Base-by-base conservation (phyloP, 2,329 filamentous ascomycete genomes). In the Phialocephala sp. region DNA sequence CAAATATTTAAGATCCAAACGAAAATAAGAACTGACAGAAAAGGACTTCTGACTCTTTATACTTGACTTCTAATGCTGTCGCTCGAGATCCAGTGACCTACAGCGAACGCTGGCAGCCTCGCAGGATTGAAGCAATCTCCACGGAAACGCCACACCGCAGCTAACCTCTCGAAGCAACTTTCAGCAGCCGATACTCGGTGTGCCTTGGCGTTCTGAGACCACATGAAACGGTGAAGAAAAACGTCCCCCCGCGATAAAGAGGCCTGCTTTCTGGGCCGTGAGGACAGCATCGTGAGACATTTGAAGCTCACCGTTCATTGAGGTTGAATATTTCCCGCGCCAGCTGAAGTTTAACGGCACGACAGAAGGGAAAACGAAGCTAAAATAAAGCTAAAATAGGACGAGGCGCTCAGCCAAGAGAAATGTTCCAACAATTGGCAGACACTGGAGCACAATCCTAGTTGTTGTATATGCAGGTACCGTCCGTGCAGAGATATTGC, bases 201-300 rank as follows among this genome's bases (percentile, higher is more conserved):
- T 60, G 62, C 50, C 24, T 47, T 64, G 62, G 57, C 62, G 62
- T 60, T 60, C 2, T 32, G 18, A 50, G 47, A 50, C 62, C 37
- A 60, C 58, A 55, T 64, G 39, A 56, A 22, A 57, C 57, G 36
- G 57, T n/a, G 24, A 5, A 39, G 15, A 47, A 41, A 43, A 37
- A 18, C 8, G 2, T 55, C 12, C 52, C 52, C 52, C 52, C 52
- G 52, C 52, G 35, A 35, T 12, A n/a, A 36, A n/a, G 14, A 8
- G 27, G 14, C 12, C 18, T 32, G 9, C 32, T 54, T 54, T 35
- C 15, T 36, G 20, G 4, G 27, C n/a, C 2, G 24, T 12, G 24
- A 9, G 22, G 45, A 50, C n/a, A 50, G 12, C 45, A 22, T 50
- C 2, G 5, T 36, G 52, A 55, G 24, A 55, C 52, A 36, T 55